Base-by-base conservation (phyloP, 768 basidiomycete genomes). In the Pulveroboletus sp. region DNA sequence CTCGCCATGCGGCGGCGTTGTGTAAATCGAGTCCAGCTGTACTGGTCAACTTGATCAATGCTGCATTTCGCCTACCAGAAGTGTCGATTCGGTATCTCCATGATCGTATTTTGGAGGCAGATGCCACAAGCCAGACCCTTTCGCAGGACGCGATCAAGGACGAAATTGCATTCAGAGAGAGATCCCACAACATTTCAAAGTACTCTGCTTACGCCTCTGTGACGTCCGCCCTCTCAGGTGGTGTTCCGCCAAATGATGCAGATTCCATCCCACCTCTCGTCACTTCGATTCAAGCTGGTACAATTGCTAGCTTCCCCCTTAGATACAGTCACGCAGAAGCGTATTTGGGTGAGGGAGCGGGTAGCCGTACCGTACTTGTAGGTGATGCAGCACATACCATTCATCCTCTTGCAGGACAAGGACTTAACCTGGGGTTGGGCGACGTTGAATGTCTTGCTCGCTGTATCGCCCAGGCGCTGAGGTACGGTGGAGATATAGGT, bases 341-440 rank as follows among this genome's bases (percentile, higher is more conserved):
- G 0, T 98, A 99, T 67, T 72, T 94, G 39, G 92, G 93, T 14
- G 84, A 84, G 61, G 83, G 81, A 0, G 49, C 55, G 30, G 78
- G 81, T 5, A 66, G 72, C 3, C 79, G 95, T 5, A 94, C 90
- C 1, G 93, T 86, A 2, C 82, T 98, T 8, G 80, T 98, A 1
- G 96, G 96, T 2, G 96, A 99, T 68, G 94, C 95, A 1, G 96
- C 94, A 15, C 96, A 98, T 62, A 91, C 90, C 0, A 74, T 93
- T 2, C 95, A 98, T 63, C 95, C 96, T 1, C 80, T 98, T 26
- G 95, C 94, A 0, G 96, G 96, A 2, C 95, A 98, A 65, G 96
- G 95, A 0, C 75, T 98, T 37, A 98, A 99, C 66, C 72, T 95
- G 63, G 96, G 95, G n/a, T 73, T 99, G 27, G 85, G 75, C 1